Evolutionary conservation across 2,329 filamentous ascomycete genomes (phyloP).

Genomic region (Botryosphaeria agaves): DNA sequence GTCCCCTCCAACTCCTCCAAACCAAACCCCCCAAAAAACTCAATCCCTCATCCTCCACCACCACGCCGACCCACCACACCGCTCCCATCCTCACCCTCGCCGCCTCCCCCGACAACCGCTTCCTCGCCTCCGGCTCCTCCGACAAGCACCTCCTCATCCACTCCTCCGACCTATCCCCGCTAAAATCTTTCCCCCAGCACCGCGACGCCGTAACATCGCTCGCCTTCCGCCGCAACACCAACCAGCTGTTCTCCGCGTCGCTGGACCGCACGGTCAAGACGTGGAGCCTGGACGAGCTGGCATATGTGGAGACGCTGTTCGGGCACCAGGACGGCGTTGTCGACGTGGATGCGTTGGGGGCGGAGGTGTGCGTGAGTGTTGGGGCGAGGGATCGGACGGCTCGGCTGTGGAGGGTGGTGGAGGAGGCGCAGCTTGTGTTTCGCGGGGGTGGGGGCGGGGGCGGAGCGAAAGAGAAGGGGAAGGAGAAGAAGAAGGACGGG

Average conservation of each 20-base stretch:
- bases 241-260: constrained; percentile 82
- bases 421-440: constrained; percentile 92
- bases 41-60: constrained; percentile 41
- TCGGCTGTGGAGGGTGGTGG: constrained; percentile 85
- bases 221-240: constrained; percentile 54
- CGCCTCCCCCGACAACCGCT: constrained; percentile 77
- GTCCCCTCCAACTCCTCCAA: constrained; percentile 45
- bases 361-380: constrained; percentile 81
- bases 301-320: constrained; percentile 90
- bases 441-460: constrained; percentile 51
- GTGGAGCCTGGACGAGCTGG: constrained; percentile 81
- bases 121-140: constrained; percentile 73
- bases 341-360: constrained; percentile 64
- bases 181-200: constrained; percentile 81
- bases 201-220: constrained; percentile 73
- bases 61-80: constrained; percentile 63
- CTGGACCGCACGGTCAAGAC: constrained; percentile 90
- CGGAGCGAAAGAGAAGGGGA: constrained; percentile 17
- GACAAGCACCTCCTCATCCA: constrained; percentile 78
- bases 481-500: constrained; percentile 31
- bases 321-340: constrained; percentile 87
- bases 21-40: constrained; percentile 44
- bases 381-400: constrained; percentile 84
- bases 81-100: constrained; percentile 69
- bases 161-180: constrained; percentile 49